These are phyloP conservation scores for Mucor indicus DNA, from an alignment of 371 early-diverging fungal species.

Conservation along the genomic window DNA sequence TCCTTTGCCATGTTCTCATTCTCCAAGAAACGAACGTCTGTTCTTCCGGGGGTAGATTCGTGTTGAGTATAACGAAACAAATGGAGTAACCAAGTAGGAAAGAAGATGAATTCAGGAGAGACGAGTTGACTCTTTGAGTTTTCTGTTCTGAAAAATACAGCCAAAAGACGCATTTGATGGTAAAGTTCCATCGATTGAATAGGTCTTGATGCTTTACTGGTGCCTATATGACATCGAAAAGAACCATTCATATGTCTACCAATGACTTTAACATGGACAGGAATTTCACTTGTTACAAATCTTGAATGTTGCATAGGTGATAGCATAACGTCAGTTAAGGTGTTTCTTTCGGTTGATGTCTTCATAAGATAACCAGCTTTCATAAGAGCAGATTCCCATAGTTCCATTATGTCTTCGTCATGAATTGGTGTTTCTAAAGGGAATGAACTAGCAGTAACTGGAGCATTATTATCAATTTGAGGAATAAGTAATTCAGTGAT, in stretches of 20 bases:
- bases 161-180: conserved; percentile 40
- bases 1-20: conserved; percentile 43
- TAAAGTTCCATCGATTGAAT: conserved; percentile 34
- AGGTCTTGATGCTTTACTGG: conserved; percentile 43
- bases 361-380: conserved; percentile 19
- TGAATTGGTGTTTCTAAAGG: conserved; percentile 2
- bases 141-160: conserved; percentile 42
- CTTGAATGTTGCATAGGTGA: not conserved
- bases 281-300: conserved; percentile 21
- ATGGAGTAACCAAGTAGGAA: conserved; percentile 47
- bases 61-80: conserved; percentile 43
- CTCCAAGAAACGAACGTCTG: conserved; percentile 40
- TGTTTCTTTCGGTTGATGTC: conserved; percentile 18
- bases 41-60: conserved; percentile 38
- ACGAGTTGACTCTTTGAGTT: conserved; percentile 30
- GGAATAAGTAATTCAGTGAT: conserved; percentile 10
- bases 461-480: not conserved
- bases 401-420: conserved; percentile 14
- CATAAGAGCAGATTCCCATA: conserved; percentile 25
- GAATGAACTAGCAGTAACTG: not conserved
- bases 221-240: conserved; percentile 44
- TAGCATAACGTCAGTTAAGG: conserved; percentile 34
- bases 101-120: conserved; percentile 40
- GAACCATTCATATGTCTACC: conserved; percentile 44
- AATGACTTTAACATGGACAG: conserved; percentile 42